These are phyloP conservation scores for Xanthoconium stramineum DNA, from an alignment of 768 basidiomycete genomes.

Conservation along the genomic window DNA sequence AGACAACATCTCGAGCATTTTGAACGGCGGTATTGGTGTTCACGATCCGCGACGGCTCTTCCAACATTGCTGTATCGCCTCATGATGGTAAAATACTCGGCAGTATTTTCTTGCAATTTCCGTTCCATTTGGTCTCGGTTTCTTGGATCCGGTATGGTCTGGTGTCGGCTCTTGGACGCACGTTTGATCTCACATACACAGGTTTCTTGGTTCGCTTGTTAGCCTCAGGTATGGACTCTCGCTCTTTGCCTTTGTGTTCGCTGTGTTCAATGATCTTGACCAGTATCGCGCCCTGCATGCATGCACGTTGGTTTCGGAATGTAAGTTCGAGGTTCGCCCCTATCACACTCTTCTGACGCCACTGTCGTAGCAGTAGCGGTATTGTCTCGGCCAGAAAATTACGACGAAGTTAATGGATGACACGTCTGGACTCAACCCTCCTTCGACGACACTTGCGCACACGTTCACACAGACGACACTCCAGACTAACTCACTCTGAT, in stretches of 20 bases:
- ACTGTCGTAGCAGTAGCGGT: background rate
- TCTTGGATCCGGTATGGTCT: slow-evolving; percentile 1
- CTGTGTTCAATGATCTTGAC: background rate
- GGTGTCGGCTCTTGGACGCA: background rate
- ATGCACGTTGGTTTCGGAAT: background rate
- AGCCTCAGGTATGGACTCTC: slow-evolving; percentile 4
- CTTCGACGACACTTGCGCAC: slow-evolving; percentile 10
- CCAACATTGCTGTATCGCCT: background rate
- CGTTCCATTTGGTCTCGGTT: background rate
- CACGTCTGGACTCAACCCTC: slow-evolving; percentile 8
- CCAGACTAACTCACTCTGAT: slow-evolving; percentile 10
- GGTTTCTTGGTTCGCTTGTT: background rate
- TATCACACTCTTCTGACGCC: background rate
- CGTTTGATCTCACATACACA: background rate
- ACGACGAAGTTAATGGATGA: slow-evolving; percentile 2
- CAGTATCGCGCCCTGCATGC: background rate
- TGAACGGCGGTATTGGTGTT: background rate
- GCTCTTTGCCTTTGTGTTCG: too few relatives aligned
- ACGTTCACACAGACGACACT: slow-evolving; percentile 12
- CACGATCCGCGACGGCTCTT: background rate
- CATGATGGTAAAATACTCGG: background rate
- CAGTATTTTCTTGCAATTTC: background rate
- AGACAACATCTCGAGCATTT: background rate
- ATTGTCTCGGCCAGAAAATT: slow-evolving; percentile 13
- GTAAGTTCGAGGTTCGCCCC: background rate